phyloP scores from a whole-genome alignment of 192 early-diverging fungal species.

The Geranomyces michiganensis region DNA sequence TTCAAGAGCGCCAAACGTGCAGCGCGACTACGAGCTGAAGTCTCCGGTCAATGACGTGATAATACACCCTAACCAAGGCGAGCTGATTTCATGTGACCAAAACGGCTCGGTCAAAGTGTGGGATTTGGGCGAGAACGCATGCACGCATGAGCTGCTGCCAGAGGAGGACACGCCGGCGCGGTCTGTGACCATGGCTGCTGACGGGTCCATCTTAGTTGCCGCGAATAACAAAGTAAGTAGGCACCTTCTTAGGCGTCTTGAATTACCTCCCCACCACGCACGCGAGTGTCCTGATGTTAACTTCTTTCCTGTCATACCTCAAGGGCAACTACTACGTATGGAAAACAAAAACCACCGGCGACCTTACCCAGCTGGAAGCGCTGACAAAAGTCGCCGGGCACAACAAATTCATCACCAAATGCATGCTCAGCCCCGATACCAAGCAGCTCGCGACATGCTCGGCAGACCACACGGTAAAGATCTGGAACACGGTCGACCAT shows the following conservation, averaged over 20 bases:
- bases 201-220: constrained; percentile 78
- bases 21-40: constrained; percentile 63
- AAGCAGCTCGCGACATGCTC: constrained; percentile 83
- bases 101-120: constrained; percentile 61
- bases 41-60: constrained; percentile 62
- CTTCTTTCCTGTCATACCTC: not conserved
- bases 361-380: constrained; percentile 64
- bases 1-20: constrained; percentile 56
- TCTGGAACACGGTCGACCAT: constrained; percentile 64
- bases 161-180: constrained; percentile 81
- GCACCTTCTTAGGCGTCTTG: no score
- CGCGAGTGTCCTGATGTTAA: no score
- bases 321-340: constrained; percentile 71
- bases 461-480: constrained; percentile 84
- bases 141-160: constrained; percentile 64
- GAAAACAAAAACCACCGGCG: constrained; percentile 50
- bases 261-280: no score
- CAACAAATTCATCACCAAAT: constrained; percentile 80
- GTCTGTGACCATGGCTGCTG: constrained; percentile 80
- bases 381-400: constrained; percentile 75
- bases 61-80: constrained; percentile 67
- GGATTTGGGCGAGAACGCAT: constrained; percentile 62
- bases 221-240: constrained; percentile 85
- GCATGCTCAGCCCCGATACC: constrained; percentile 80
- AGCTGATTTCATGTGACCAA: constrained; percentile 63